Evolutionary conservation across 768 basidiomycete species (phyloP), one percentile per base, ranked within the genome.

Genomic region (Tylopilus vinaceipallidus): DNA sequence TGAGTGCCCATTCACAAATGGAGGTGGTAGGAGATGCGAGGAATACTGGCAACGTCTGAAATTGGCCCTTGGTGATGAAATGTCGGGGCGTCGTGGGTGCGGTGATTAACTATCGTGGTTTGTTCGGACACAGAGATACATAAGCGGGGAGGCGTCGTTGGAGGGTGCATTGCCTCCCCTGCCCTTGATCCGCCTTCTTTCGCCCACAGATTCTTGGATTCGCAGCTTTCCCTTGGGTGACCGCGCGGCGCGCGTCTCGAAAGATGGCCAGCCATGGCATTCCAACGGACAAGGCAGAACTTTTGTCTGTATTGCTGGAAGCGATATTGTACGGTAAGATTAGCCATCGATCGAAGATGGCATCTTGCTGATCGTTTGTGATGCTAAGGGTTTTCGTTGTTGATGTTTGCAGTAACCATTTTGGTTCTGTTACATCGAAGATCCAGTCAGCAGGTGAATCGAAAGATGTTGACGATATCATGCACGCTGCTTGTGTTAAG

Each of bases 371-470:
- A 52, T 3, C 6, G 3, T n/a, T 27, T 22, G 12, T 40, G 13
- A 3, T 13, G 0, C 1, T 13, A n/a, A 72, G 71, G 71, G 0
- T 68, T 71, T 47, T 72, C 69, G 5, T 27, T 70, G 23, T 45
- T 71, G 33, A 71, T 72, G 71, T 72, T 69, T 50, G 57, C 59
- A 7, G 59, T 55, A 3, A 66, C 68, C 1, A 36, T 72, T 11
- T 65, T 62, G 56, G 57, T 50, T 1, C 30, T 71, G n/a, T 29
- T 50, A 6, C 43, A 38, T 22, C 45, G 45, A 17, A 53, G 29
- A 9, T 30, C 45, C 8, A 45, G 45, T 9, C 19, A 29, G 10
- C 30, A 35, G 6, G 26, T 69, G 39, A 62, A 69, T 39, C 27
- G 9, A 4, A 51, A 38, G 20, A 64, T 65, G 60, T 4, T 68